These are phyloP conservation scores for Pichia sp. DNA, from an alignment of 1,139 yeast genomes.

Conservation along the genomic window DNA sequence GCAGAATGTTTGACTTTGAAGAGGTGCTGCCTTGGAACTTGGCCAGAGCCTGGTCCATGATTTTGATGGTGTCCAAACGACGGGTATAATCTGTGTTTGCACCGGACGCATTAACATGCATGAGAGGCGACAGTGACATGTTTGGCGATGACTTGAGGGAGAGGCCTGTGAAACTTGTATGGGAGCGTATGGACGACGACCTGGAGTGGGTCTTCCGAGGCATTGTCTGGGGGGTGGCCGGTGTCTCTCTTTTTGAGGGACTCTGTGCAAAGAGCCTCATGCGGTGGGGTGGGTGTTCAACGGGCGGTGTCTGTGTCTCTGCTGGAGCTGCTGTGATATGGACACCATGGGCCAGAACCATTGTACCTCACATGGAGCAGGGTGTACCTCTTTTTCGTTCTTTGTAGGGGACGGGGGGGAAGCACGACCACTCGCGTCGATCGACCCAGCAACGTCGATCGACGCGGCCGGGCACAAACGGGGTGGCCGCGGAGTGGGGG, in stretches of 20 bases:
- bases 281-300: too few species aligned
- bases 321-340: too few species aligned
- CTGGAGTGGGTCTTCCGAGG: constrained; percentile 4
- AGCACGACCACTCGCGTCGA: too few species aligned
- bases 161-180: background rate
- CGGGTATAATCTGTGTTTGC: background rate
- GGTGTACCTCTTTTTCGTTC: too few species aligned
- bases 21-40: constrained; percentile 44
- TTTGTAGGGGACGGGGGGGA: too few species aligned
- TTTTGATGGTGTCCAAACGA: constrained; percentile 29
- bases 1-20: constrained; percentile 53
- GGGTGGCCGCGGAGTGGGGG: too few species aligned
- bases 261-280: background rate
- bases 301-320: too few species aligned
- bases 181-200: constrained; percentile 7
- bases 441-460: too few species aligned
- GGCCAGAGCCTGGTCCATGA: constrained; percentile 38
- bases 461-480: too few species aligned
- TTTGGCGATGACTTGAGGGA: constrained; percentile 5
- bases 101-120: constrained; percentile 1
- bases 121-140: constrained; percentile 1
- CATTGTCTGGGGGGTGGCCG: background rate
- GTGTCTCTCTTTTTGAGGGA: background rate
- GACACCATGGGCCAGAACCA: too few species aligned
- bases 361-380: too few species aligned